These are phyloP conservation scores for Talaromyces islandicus DNA, from an alignment of 2,329 filamentous ascomycete species.

Conservation along the genomic window DNA sequence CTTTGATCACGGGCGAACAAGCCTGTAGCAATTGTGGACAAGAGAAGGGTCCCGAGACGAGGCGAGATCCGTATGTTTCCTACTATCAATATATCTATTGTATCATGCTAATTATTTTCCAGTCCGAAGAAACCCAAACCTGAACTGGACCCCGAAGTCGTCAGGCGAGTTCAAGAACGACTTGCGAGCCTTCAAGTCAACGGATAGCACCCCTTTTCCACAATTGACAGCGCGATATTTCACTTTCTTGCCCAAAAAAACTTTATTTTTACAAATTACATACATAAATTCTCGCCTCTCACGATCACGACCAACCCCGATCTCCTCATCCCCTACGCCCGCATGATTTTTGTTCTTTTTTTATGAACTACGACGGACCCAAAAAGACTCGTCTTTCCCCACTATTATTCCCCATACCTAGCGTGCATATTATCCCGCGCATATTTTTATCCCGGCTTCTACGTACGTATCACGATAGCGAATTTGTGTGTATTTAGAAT, in stretches of 20 bases:
- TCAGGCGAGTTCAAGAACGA: constrained; percentile 34
- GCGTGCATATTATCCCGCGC: too few species aligned
- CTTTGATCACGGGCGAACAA: constrained; percentile 26
- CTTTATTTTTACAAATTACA: background rate
- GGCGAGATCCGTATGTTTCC: constrained; percentile 36
- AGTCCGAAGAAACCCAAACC: constrained; percentile 37
- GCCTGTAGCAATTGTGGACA: constrained; percentile 35
- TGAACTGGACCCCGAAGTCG: constrained; percentile 32
- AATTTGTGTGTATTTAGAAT: background rate
- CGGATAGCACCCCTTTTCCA: background rate
- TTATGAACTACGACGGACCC: background rate
- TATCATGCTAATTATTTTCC: background rate
- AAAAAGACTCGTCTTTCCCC: background rate
- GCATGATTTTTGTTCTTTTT: background rate
- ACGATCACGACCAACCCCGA: background rate
- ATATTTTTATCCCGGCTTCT: background rate
- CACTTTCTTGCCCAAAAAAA: background rate
- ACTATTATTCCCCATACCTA: background rate
- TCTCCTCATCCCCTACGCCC: background rate
- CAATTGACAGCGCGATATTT: background rate
- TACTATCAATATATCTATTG: background rate
- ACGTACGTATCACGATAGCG: background rate
- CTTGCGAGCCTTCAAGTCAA: constrained; percentile 18
- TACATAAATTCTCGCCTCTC: background rate
- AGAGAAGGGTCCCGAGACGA: constrained; percentile 34